Evolutionary conservation across 345 rosid species (phyloP).

Genomic region (Bruguiera parviflora): DNA sequence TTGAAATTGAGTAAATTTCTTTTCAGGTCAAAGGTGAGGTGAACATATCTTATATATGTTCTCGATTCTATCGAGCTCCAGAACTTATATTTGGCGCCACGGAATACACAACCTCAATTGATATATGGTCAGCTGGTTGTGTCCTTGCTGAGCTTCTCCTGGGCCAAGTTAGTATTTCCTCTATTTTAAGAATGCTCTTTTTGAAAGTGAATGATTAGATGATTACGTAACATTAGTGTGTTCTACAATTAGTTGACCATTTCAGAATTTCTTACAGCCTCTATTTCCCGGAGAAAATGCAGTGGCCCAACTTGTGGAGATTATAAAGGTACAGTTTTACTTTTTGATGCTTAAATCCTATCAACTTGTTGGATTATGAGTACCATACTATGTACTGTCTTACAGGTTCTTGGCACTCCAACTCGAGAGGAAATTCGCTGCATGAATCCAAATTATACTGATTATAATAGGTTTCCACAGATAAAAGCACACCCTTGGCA

Average conservation of each 20-base stretch:
- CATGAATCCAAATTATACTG: slow-evolving; percentile 33
- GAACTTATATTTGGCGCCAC: slow-evolving; percentile 38
- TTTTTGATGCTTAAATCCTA: neutral
- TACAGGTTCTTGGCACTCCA: slow-evolving; percentile 34
- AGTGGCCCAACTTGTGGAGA: slow-evolving; percentile 37
- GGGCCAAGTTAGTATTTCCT: slow-evolving; percentile 25
- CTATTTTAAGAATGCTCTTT: neutral
- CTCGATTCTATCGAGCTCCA: slow-evolving; percentile 37
- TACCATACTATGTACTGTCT: neutral
- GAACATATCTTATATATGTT: slow-evolving; percentile 33
- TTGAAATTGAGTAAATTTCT: neutral
- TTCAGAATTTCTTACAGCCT: slow-evolving; percentile 18
- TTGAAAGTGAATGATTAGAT: neutral
- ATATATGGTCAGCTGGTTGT: slow-evolving; percentile 39
- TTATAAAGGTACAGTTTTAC: slow-evolving; percentile 26
- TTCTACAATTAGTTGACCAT: neutral
- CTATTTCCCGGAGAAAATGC: slow-evolving; percentile 37
- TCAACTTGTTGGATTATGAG: neutral
- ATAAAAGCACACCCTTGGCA: slow-evolving; percentile 39
- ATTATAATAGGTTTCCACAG: slow-evolving; percentile 33
- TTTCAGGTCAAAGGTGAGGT: slow-evolving; percentile 34
- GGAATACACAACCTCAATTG: slow-evolving; percentile 33
- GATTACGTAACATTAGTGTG: neutral
- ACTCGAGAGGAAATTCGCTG: slow-evolving; percentile 36
- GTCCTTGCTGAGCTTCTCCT: slow-evolving; percentile 37